Evolutionary conservation across 805 yeast genomes (phyloP), one percentile per base, ranked within the genome.

Genomic region (Metschnikowia peoriensis): DNA sequence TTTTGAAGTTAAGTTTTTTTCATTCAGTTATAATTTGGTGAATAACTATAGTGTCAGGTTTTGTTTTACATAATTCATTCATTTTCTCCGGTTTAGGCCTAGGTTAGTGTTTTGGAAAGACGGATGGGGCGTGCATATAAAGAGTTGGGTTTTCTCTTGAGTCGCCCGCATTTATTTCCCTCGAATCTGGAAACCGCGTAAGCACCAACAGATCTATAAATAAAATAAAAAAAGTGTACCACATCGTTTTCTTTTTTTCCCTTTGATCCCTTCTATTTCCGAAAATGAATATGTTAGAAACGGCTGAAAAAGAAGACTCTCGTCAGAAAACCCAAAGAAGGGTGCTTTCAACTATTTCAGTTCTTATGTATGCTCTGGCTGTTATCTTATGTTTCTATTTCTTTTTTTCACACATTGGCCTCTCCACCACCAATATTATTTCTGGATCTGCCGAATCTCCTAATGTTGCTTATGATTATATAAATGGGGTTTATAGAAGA

Each of bases 171-270:
- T 42, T 15, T 2, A 17, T 12, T 27, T 27, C 14, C 14, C 51
- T 42, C 47, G 32, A 49, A 49, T 49, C 38, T 10, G 51, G 51
- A 37, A 43, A 16, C n/a, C 47, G 27, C 43, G 38, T 49, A 43
- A 49, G 43, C 43, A 38, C 35, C 10, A 2, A 27, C 3, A n/a
- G 28, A 5, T 38, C 50, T 41, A 47, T 40, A 52, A 52, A 52
- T 52, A 52, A 14, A 46, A 28, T 8, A 15, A 28, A 14, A 28
- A 28, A 41, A 41, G 14, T 4, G 17, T n/a, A 38, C 40, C 17
- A 38, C 40, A 22, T 22, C 22, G 22, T n/a, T n/a, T 38, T 38
- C n/a, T 38, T 38, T 15, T 7, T 7, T 38, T 38, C 7, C 5
- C 40, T 6, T 16, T n/a, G 14, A 12, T 9, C 35, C 14, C 10